Conservation (phyloP, 345 rosid genomes). For the Limnanthes douglasii region DNA sequence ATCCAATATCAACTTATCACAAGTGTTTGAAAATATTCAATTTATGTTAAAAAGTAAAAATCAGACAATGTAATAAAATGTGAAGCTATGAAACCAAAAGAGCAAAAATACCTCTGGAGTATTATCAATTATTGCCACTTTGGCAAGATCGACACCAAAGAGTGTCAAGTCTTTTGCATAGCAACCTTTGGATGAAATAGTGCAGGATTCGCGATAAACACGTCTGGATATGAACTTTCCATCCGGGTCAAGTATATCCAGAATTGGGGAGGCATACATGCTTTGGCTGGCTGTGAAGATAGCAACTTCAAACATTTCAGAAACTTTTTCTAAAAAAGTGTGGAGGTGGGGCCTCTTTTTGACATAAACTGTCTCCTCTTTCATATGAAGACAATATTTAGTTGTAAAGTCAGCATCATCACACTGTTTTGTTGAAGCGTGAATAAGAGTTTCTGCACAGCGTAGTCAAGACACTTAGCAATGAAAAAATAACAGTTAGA, state of each 20-base stretch:
- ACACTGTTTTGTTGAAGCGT: constrained; percentile 50
- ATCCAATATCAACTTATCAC: not conserved
- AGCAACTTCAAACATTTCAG: constrained; percentile 55
- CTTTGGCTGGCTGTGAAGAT: constrained; percentile 79
- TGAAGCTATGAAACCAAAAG: not conserved
- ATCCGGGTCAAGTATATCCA: constrained; percentile 58
- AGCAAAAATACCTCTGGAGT: constrained; percentile 49
- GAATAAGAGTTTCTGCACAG: constrained; percentile 75
- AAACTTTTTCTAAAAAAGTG: constrained; percentile 53
- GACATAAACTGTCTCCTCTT: constrained; percentile 55
- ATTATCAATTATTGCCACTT: constrained; percentile 74
- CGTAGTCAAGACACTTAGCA: too few relatives aligned
- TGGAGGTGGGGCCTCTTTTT: constrained; percentile 60
- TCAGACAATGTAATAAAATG: not conserved
- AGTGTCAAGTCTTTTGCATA: constrained; percentile 67
- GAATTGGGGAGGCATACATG: constrained; percentile 56
- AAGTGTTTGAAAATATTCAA: not conserved
- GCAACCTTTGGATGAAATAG: constrained; percentile 50
- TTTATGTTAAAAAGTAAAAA: not conserved
- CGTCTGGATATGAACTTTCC: constrained; percentile 41
- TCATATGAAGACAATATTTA: constrained; percentile 48
- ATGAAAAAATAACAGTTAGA: too few relatives aligned
- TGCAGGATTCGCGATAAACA: constrained; percentile 64
- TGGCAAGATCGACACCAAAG: constrained; percentile 66
- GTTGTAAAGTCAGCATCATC: constrained; percentile 55